phyloP scores from a whole-genome alignment of 768 basidiomycete genomes.

The Termitomyces sp. region DNA sequence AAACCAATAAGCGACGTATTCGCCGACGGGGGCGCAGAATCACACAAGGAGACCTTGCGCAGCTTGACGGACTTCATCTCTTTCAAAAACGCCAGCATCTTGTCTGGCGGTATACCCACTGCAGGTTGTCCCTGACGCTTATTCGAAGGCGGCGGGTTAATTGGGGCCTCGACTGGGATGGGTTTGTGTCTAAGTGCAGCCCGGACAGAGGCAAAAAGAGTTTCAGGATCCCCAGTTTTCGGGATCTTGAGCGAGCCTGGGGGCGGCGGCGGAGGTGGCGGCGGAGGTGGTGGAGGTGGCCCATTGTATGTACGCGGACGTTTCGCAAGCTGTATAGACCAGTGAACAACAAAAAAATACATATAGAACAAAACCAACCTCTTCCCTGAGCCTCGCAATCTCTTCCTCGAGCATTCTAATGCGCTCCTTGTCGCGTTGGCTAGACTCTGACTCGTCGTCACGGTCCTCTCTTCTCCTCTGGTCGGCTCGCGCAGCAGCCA shows the following conservation, averaged over 20 bases:
- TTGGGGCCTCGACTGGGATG: constrained; percentile 59
- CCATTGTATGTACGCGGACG: constrained; percentile 6
- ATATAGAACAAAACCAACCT: constrained; percentile 29
- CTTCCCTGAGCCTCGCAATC: constrained; percentile 49
- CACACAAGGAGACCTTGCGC: constrained; percentile 39
- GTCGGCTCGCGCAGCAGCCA: constrained; percentile 49
- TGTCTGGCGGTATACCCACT: constrained; percentile 69
- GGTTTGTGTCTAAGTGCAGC: constrained; percentile 59
- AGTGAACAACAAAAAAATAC: background rate
- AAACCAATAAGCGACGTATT: constrained; percentile 3
- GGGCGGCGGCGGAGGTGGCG: constrained; percentile 33
- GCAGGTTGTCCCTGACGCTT: constrained; percentile 57
- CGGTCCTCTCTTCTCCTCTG: constrained; percentile 38
- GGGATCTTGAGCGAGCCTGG: constrained; percentile 27
- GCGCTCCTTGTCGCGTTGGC: constrained; percentile 49
- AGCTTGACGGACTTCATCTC: constrained; percentile 76
- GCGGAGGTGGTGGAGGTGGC: constrained; percentile 38
- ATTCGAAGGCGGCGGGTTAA: constrained; percentile 38
- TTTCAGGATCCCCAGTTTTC: constrained; percentile 20
- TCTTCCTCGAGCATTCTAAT: constrained; percentile 66
- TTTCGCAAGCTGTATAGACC: background rate
- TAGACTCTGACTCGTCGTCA: constrained; percentile 29
- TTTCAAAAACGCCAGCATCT: constrained; percentile 76
- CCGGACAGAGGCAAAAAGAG: constrained; percentile 53
- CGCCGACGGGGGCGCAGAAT: constrained; percentile 7